These are phyloP conservation scores for Backusella australiensis DNA, from an alignment of 192 early-diverging fungal genomes.

Conservation along the genomic window DNA sequence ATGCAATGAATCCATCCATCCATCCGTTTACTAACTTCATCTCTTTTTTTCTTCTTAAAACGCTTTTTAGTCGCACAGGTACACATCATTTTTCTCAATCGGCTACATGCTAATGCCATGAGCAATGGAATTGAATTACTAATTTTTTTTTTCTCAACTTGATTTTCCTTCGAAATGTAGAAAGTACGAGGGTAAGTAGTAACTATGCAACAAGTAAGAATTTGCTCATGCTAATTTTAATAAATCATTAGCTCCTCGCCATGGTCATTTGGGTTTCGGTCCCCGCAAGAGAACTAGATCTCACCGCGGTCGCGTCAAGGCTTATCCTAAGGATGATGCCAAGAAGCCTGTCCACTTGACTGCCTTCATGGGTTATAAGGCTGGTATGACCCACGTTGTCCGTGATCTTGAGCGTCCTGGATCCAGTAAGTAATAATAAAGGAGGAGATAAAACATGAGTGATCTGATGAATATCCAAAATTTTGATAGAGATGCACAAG, in stretches of 20 bases:
- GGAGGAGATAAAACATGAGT: no score
- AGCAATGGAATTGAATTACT: neutral
- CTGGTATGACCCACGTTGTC: no score
- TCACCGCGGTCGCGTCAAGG: constrained; percentile 60
- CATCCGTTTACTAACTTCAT: neutral
- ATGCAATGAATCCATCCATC: neutral
- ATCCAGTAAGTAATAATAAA: no score
- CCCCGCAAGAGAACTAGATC: constrained; percentile 81
- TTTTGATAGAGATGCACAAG: constrained; percentile 85
- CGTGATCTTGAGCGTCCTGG: no score
- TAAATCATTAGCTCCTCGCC: constrained; percentile 70
- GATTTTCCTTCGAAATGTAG: constrained; percentile 57
- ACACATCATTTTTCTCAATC: neutral
- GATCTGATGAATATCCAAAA: no score
- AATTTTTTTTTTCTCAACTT: constrained; percentile 10
- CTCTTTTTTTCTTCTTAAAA: neutral
- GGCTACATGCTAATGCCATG: neutral
- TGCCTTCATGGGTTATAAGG: constrained; percentile 25
- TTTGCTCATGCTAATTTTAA: no score
- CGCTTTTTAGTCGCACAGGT: constrained; percentile 12
- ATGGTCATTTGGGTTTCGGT: constrained; percentile 72
- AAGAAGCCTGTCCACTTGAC: constrained; percentile 96
- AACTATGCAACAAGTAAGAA: no score
- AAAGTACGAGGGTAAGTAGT: constrained; percentile 77
- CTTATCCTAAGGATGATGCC: constrained; percentile 98